Conservation (phyloP, 441 rosid species). For the Capsella rubella region DNA sequence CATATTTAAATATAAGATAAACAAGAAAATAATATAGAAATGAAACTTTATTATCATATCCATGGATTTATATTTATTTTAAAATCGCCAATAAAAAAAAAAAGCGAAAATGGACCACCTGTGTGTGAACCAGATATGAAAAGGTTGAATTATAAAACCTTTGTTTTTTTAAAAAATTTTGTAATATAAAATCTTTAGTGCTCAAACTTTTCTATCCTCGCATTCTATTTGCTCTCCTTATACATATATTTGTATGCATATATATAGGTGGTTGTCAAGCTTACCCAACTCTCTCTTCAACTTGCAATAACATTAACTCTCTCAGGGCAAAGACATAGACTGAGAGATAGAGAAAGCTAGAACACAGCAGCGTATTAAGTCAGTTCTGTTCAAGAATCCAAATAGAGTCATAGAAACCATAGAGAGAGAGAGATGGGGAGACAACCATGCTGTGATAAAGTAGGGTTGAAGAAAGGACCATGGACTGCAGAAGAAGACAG, state of each 20-base stretch:
- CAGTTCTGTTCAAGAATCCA: not conserved
- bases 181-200: constrained; percentile 7
- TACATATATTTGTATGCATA: constrained; percentile 12
- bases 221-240: constrained; percentile 40
- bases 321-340: not conserved
- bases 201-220: constrained; percentile 36
- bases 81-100: not conserved
- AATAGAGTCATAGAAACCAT: not conserved
- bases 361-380: not conserved
- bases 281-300: constrained; percentile 34
- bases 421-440: constrained; percentile 67
- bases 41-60: constrained; percentile 21
- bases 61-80: not conserved
- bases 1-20: not conserved
- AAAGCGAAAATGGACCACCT: constrained; percentile 36
- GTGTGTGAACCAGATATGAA: constrained; percentile 35
- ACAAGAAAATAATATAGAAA: not conserved
- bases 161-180: too few species aligned
- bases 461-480: constrained; percentile 97
- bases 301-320: constrained; percentile 25
- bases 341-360: not conserved
- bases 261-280: constrained; percentile 39
- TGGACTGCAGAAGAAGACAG: constrained; percentile 98
- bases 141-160: constrained; percentile 34
- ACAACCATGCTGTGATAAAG: constrained; percentile 95